Evolutionary conservation across 495 filamentous ascomycete species (phyloP).

Genomic region (Hypomontagnella submonticulosa): DNA sequence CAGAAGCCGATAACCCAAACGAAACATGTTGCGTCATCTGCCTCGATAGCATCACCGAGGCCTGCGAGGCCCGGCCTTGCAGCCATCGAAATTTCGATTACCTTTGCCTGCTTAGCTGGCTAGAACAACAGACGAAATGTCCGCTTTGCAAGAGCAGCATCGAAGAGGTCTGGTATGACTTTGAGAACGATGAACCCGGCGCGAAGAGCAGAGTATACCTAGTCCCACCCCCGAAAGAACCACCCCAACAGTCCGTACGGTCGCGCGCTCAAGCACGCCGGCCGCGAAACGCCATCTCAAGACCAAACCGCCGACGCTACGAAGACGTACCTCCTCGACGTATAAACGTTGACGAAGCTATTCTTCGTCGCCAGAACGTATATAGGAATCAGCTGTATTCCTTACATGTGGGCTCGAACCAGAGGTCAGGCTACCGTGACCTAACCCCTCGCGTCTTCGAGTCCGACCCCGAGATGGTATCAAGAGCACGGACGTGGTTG

Average conservation of each 20-base stretch:
- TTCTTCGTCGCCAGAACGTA: slow-evolving; percentile 76
- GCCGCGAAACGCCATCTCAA: slow-evolving; percentile 8
- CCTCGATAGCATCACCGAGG: slow-evolving; percentile 77
- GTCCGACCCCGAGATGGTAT: slow-evolving; percentile 72
- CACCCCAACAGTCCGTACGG: slow-evolving; percentile 22
- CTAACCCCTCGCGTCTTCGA: slow-evolving; percentile 75
- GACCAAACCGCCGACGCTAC: slow-evolving; percentile 34
- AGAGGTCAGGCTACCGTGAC: slow-evolving; percentile 77
- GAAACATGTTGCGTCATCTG: slow-evolving; percentile 74
- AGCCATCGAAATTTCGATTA: slow-evolving; percentile 85
- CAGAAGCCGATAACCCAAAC: slow-evolving; percentile 34
- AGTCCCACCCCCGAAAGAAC: slow-evolving; percentile 46
- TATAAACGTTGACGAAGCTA: slow-evolving; percentile 61
- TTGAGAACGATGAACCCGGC: slow-evolving; percentile 59
- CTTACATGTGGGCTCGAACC: slow-evolving; percentile 86
- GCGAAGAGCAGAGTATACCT: slow-evolving; percentile 64
- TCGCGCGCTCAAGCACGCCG: slow-evolving; percentile 4
- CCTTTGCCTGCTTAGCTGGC: slow-evolving; percentile 84
- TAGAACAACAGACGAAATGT: slow-evolving; percentile 76
- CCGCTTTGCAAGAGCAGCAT: slow-evolving; percentile 82
- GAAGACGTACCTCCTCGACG: slow-evolving; percentile 37
- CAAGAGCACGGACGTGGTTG: slow-evolving; percentile 87
- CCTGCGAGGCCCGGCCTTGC: slow-evolving; percentile 78
- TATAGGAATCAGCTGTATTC: slow-evolving; percentile 84
- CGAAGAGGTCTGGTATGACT: slow-evolving; percentile 74